Evolutionary conservation across 495 filamentous ascomycete species (phyloP).

Genomic region (Trichoderma reesei): DNA sequence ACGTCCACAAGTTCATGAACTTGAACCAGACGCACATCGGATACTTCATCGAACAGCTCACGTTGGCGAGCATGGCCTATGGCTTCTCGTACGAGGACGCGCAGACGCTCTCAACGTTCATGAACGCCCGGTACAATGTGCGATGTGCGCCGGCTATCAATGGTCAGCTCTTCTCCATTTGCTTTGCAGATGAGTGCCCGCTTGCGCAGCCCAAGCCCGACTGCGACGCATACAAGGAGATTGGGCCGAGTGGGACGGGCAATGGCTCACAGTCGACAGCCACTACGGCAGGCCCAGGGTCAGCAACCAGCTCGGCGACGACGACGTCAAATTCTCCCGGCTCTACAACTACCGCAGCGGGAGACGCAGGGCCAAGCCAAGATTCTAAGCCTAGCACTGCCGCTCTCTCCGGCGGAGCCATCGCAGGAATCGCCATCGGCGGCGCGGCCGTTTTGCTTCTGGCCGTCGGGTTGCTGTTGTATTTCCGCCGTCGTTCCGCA

Average conservation of each 20-base stretch:
- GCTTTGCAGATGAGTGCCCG: slow-evolving; percentile 15
- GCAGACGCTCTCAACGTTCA: slow-evolving; percentile 8
- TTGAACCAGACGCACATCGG: slow-evolving; percentile 17
- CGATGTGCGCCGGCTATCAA: slow-evolving; percentile 14
- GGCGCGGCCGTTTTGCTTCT: slow-evolving; percentile 15
- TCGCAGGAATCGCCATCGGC: slow-evolving; percentile 18
- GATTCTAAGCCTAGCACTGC: not conserved
- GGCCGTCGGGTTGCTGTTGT: slow-evolving; percentile 11
- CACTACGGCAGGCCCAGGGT: not conserved
- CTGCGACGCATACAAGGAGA: slow-evolving; percentile 15
- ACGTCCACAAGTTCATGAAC: slow-evolving; percentile 21
- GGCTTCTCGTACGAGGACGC: slow-evolving; percentile 18
- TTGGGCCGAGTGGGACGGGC: slow-evolving; percentile 12
- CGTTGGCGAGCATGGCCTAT: slow-evolving; percentile 10
- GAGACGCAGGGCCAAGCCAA: not conserved
- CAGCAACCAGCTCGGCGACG: not conserved
- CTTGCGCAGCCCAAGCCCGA: slow-evolving; percentile 15
- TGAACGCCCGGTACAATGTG: slow-evolving; percentile 17
- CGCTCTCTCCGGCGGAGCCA: slow-evolving; percentile 13
- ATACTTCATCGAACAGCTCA: slow-evolving; percentile 19
- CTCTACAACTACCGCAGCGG: slow-evolving; percentile 9
- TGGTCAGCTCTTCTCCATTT: slow-evolving; percentile 14
- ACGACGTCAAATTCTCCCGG: not conserved
- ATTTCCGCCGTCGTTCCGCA: not conserved
- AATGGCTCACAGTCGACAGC: not conserved